Evolutionary conservation across 192 early-diverging fungal genomes (phyloP).

Genomic region (Umbelopsis sp.): DNA sequence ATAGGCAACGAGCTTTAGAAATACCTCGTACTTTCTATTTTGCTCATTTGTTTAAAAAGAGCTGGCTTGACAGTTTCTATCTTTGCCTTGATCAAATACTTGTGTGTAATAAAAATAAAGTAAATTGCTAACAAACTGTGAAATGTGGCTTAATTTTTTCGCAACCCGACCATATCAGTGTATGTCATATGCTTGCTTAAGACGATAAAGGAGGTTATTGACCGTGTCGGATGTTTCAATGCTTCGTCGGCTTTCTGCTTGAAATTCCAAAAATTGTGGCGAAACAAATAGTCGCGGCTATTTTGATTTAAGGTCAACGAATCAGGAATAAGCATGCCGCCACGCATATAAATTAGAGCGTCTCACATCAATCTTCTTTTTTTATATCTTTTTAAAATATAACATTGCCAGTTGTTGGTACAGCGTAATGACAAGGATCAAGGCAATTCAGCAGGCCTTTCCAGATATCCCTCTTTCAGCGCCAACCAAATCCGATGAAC

Average conservation of each 20-base stretch:
- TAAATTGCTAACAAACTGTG: not conserved
- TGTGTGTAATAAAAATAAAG: not conserved
- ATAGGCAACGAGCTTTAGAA: not conserved
- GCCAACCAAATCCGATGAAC: not conserved
- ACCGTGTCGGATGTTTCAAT: no score
- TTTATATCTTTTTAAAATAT: not conserved
- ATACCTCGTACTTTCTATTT: not conserved
- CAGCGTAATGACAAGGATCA: slow-evolving; percentile 1
- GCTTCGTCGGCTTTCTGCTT: no score
- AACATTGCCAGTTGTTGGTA: not conserved
- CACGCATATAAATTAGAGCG: slow-evolving; percentile 9
- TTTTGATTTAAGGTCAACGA: not conserved
- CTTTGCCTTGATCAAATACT: no score
- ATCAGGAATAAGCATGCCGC: not conserved
- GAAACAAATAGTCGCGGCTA: no score
- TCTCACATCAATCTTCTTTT: not conserved
- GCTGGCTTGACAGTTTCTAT: not conserved
- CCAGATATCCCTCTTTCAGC: not conserved
- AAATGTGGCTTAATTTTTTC: not conserved
- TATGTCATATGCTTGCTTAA: no score
- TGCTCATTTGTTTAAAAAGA: not conserved
- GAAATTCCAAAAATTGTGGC: no score
- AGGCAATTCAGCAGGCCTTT: not conserved
- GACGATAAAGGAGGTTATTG: no score
- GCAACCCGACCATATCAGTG: not conserved